Evolutionary conservation across 805 yeast genomes (phyloP).

Genomic region (Ogataea wickerhamii): DNA sequence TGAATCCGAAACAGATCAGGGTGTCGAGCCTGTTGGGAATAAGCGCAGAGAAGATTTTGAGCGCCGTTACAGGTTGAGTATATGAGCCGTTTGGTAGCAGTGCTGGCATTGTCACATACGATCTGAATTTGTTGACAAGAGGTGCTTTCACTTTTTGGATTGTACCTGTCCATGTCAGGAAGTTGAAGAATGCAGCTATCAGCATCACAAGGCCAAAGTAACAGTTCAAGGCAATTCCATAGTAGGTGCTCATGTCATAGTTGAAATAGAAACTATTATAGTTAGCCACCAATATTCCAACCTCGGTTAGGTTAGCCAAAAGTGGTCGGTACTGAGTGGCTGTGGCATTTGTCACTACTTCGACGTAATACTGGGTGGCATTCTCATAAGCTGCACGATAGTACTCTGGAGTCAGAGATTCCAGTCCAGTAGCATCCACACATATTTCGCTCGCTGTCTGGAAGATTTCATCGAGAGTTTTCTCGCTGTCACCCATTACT

Average conservation of each 20-base stretch:
- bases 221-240: constrained; percentile 34
- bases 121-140: constrained; percentile 33
- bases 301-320: constrained; percentile 9
- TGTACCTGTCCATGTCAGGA: constrained; percentile 24
- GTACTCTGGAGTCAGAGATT: not conserved
- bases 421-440: not conserved
- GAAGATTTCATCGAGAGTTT: constrained; percentile 4
- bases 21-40: constrained; percentile 35
- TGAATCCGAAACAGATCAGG: constrained; percentile 25
- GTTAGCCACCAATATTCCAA: constrained; percentile 4
- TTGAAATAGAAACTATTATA: constrained; percentile 20
- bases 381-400: constrained; percentile 24
- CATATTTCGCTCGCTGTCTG: constrained; percentile 4
- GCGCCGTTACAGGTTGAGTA: constrained; percentile 14
- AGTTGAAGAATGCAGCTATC: constrained; percentile 33
- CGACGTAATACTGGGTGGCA: constrained; percentile 25
- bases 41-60: constrained; percentile 16
- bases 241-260: constrained; percentile 28
- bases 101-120: constrained; percentile 40
- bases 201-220: constrained; percentile 41
- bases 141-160: constrained; percentile 33
- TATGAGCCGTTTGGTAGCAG: constrained; percentile 23
- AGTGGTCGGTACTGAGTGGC: constrained; percentile 16
- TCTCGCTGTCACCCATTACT: constrained; percentile 2
- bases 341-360: constrained; percentile 9